Evolutionary conservation across 2,329 filamentous ascomycete genomes (phyloP).

Genomic region (Fusarium fujikuroi): DNA sequence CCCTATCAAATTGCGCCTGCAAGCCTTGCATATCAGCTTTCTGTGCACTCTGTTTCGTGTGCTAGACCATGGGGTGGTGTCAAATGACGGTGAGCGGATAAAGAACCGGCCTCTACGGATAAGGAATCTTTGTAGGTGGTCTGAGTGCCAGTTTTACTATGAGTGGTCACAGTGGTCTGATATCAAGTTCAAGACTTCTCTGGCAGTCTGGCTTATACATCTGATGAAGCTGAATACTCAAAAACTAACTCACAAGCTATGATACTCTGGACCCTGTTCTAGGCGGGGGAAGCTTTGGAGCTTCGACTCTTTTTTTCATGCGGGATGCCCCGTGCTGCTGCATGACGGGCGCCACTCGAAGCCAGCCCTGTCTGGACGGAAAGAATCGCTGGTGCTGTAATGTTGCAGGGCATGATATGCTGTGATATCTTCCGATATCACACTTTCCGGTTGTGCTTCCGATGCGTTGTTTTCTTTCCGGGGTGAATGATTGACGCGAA

Average conservation of each 20-base stretch:
- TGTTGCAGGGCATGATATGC: conserved; percentile 13
- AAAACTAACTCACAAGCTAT: conserved; percentile 8
- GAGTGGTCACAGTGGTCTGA: background rate
- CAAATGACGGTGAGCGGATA: conserved; percentile 43
- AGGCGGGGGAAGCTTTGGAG: conserved; percentile 26
- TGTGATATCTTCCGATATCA: conserved; percentile 22
- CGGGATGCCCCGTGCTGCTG: conserved; percentile 42
- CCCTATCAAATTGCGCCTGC: conserved; percentile 22
- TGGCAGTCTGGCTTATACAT: background rate
- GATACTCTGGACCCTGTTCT: conserved; percentile 24
- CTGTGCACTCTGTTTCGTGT: conserved; percentile 22
- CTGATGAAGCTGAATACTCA: background rate
- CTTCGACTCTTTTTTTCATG: conserved; percentile 29
- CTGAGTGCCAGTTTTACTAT: conserved; percentile 8
- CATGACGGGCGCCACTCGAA: conserved; percentile 33
- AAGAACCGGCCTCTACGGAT: conserved; percentile 18
- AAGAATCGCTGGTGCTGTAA: conserved; percentile 3
- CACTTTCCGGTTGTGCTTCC: conserved; percentile 14
- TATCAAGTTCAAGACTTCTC: background rate
- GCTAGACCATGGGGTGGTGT: conserved; percentile 24
- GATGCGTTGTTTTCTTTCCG: conserved; percentile 22
- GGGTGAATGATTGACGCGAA: conserved; percentile 3
- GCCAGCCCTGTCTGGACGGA: conserved; percentile 19
- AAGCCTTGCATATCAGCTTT: conserved; percentile 39
- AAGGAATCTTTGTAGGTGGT: background rate